Conservation (phyloP, 2,329 filamentous ascomycete genomes). For the Stagonosporopsis tanaceti region DNA sequence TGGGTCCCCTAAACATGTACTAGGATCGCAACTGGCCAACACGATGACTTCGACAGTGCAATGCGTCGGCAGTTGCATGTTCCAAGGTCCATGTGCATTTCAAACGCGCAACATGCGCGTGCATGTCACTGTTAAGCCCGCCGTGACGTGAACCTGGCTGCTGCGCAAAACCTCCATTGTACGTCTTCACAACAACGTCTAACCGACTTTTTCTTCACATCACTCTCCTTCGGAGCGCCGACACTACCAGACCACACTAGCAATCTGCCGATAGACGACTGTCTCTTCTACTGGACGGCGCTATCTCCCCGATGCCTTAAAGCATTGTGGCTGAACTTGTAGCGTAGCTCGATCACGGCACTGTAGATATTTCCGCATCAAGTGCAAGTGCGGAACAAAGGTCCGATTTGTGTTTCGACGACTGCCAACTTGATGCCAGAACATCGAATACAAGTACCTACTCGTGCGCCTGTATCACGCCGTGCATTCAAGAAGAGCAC, state of each 20-base stretch:
- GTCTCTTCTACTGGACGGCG: slow-evolving; percentile 1
- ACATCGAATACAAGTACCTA: slow-evolving; percentile 7
- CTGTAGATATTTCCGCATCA: background rate
- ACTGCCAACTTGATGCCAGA: background rate
- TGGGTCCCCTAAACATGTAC: background rate
- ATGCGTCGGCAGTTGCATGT: background rate
- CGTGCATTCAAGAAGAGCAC: background rate
- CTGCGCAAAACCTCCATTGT: background rate
- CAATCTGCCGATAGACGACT: background rate
- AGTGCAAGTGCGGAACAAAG: slow-evolving; percentile 8
- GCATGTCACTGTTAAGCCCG: background rate
- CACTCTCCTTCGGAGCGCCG: background rate
- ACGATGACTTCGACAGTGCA: background rate
- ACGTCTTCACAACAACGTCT: background rate
- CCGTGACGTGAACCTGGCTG: background rate
- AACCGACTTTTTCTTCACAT: background rate
- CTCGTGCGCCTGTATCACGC: background rate
- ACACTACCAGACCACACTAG: background rate
- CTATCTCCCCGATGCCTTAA: background rate
- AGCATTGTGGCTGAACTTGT: slow-evolving; percentile 8
- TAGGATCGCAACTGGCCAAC: slow-evolving; percentile 4
- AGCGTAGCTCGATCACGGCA: slow-evolving; percentile 3
- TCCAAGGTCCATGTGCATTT: background rate
- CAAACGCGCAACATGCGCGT: background rate
- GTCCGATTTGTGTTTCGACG: background rate